These are phyloP conservation scores for Niveomyces coronatus DNA, from an alignment of 2,329 filamentous ascomycete species.

Conservation along the genomic window DNA sequence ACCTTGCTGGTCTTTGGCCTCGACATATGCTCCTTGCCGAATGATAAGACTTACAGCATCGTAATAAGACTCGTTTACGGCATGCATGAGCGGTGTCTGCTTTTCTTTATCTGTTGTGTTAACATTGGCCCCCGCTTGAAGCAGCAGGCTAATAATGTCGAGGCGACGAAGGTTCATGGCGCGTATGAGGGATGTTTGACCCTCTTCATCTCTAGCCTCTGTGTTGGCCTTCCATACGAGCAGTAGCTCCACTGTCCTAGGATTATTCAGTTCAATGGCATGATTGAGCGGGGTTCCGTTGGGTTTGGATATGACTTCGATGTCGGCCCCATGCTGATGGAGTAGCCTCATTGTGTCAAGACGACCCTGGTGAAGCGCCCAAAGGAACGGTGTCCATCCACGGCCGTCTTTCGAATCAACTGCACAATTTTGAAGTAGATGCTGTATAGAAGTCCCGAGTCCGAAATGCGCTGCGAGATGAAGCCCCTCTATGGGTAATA, in stretches of 20 bases:
- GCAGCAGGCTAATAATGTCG: neutral
- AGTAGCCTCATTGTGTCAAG: neutral
- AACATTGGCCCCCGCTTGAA: neutral
- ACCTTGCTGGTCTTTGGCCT: neutral
- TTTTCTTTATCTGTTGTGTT: neutral
- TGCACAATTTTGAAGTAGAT: neutral
- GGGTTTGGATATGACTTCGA: neutral
- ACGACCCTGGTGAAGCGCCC: neutral
- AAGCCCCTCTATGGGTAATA: neutral
- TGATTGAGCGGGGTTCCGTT: neutral
- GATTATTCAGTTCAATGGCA: neutral
- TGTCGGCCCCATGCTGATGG: neutral
- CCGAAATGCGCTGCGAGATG: neutral
- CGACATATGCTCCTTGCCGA: neutral
- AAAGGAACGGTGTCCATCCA: neutral
- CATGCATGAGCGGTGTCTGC: neutral
- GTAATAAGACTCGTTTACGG: neutral
- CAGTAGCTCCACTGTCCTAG: neutral
- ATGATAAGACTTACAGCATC: neutral
- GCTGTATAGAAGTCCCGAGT: neutral
- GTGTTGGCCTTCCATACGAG: too few species aligned
- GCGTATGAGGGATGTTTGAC: neutral
- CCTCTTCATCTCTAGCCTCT: neutral
- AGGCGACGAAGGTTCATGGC: neutral
- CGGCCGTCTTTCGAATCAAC: neutral